Conservation (phyloP, 2,329 filamentous ascomycete genomes). For the Rutstroemia sp. region DNA sequence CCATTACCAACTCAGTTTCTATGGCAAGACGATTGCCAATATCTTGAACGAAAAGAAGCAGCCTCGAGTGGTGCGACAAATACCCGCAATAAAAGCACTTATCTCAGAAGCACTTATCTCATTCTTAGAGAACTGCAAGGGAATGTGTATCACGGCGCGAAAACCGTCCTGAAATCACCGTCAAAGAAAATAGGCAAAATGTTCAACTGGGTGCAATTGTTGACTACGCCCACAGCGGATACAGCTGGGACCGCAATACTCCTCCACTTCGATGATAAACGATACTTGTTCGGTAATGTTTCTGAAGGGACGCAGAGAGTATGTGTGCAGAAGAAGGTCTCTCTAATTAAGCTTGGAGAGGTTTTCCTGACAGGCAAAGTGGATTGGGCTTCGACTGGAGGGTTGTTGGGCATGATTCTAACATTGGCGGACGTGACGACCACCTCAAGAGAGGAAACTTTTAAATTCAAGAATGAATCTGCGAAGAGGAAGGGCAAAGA, state of each 20-base stretch:
- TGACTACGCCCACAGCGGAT: slow-evolving; percentile 80
- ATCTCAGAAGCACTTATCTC: neutral
- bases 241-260: slow-evolving; percentile 72
- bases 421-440: slow-evolving; percentile 66
- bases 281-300: slow-evolving; percentile 79
- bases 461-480: slow-evolving; percentile 18
- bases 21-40: neutral
- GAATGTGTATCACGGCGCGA: slow-evolving; percentile 3
- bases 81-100: too few relatives aligned
- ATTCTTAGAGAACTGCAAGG: neutral
- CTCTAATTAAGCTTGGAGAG: slow-evolving; percentile 60
- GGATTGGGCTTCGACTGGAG: slow-evolving; percentile 71
- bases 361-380: slow-evolving; percentile 77
- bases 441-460: slow-evolving; percentile 35
- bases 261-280: slow-evolving; percentile 71
- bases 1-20: neutral
- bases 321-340: slow-evolving; percentile 50
- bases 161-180: neutral
- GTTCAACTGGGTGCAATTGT: slow-evolving; percentile 66
- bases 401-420: slow-evolving; percentile 76
- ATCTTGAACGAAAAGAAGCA: neutral
- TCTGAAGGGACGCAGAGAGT: slow-evolving; percentile 80
- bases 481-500: slow-evolving; percentile 15
- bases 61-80: neutral
- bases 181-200: slow-evolving; percentile 39